Conservation (phyloP, 1,139 yeast genomes). For the Hanseniaspora sp. region DNA sequence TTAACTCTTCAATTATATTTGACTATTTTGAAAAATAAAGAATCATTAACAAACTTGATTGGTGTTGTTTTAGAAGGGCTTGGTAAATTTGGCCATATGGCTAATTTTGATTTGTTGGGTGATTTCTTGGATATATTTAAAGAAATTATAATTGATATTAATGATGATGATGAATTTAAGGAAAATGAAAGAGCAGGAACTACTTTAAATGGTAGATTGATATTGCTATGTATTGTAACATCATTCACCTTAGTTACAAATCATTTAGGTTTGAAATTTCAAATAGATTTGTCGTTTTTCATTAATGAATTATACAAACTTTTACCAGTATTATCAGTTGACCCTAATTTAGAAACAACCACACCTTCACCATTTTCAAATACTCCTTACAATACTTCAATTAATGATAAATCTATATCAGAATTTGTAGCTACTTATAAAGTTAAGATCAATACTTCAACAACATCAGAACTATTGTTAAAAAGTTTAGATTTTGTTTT, state of each 20-base stretch:
- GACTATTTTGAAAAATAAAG: conserved; percentile 49
- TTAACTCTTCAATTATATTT: conserved; percentile 60
- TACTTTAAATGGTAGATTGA: conserved; percentile 46
- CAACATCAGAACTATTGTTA: conserved; percentile 74
- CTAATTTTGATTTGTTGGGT: conserved; percentile 82
- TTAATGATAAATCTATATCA: conserved; percentile 27
- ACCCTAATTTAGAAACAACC: conserved; percentile 58
- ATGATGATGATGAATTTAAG: conserved; percentile 29
- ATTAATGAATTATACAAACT: conserved; percentile 61
- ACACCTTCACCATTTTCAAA: conserved; percentile 42
- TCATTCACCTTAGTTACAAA: conserved; percentile 78
- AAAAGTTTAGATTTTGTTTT: conserved; percentile 71
- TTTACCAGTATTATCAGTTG: conserved; percentile 56
- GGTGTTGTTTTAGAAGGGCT: conserved; percentile 86
- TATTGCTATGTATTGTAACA: conserved; percentile 73
- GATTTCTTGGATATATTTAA: conserved; percentile 81
- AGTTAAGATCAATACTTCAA: conserved; percentile 74
- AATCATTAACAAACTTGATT: conserved; percentile 53
- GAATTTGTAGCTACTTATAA: conserved; percentile 25
- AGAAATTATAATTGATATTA: conserved; percentile 56
- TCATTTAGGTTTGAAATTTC: conserved; percentile 54
- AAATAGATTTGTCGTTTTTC: conserved; percentile 59
- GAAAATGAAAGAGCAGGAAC: conserved; percentile 22
- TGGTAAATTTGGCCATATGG: conserved; percentile 81
- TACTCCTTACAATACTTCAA: conserved; percentile 45